Evolutionary conservation across 768 basidiomycete genomes (phyloP).

Genomic region (Kwoniella pini): DNA sequence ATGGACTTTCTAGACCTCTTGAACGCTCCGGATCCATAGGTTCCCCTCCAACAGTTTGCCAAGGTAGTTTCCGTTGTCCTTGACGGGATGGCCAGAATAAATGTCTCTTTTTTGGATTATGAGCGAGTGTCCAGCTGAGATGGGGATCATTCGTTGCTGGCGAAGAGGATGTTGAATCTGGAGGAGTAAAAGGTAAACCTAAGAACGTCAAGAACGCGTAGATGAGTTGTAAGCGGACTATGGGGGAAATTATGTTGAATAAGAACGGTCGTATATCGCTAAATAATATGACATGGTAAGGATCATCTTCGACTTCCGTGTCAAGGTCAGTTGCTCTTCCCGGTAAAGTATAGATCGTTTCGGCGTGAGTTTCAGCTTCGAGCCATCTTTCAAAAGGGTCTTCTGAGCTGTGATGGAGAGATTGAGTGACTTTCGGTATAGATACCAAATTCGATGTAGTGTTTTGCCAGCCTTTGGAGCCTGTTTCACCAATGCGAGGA

Average conservation of each 20-base stretch:
- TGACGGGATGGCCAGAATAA: constrained; percentile 35
- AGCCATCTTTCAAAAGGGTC: constrained; percentile 52
- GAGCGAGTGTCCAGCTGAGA: constrained; percentile 33
- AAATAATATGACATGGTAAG: constrained; percentile 55
- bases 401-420: constrained; percentile 1
- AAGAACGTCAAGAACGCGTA: constrained; percentile 56
- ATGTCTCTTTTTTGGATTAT: constrained; percentile 19
- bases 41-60: constrained; percentile 50
- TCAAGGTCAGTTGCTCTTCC: constrained; percentile 42
- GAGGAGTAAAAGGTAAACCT: constrained; percentile 53
- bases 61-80: constrained; percentile 16
- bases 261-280: constrained; percentile 54
- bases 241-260: constrained; percentile 45
- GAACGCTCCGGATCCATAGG: constrained; percentile 51
- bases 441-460: background rate
- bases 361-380: constrained; percentile 35
- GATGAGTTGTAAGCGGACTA: constrained; percentile 51
- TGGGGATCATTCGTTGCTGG: constrained; percentile 52
- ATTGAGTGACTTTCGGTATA: background rate
- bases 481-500: constrained; percentile 23
- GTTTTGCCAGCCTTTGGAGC: constrained; percentile 51
- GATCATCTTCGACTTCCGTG: constrained; percentile 54
- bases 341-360: constrained; percentile 22
- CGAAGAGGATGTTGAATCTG: constrained; percentile 51
- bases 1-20: constrained; percentile 34